phyloP scores from a whole-genome alignment of 1,284 basidiomycete species.

The Fomitopsis palustris region DNA sequence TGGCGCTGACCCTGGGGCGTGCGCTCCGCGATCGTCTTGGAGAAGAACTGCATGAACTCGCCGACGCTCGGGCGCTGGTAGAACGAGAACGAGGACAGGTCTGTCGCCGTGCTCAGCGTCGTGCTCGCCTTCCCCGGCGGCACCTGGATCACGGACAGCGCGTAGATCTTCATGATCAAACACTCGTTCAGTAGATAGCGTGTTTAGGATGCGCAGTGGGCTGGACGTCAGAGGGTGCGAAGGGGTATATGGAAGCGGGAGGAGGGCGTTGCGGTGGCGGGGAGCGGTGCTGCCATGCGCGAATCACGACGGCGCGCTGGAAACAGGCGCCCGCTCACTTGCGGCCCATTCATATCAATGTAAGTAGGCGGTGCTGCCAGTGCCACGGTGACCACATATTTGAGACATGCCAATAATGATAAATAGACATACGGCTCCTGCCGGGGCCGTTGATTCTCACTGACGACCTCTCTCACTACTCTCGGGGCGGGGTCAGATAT shows the following conservation, averaged over 20 bases:
- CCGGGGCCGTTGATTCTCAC: too few species aligned
- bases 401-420: too few species aligned
- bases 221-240: not conserved
- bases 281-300: not conserved
- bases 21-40: slow-evolving; percentile 90
- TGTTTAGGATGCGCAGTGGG: not conserved
- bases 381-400: too few species aligned
- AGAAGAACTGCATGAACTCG: slow-evolving; percentile 91
- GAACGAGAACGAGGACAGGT: slow-evolving; percentile 92
- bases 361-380: too few species aligned
- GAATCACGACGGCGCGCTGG: not conserved
- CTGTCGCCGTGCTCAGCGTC: slow-evolving; percentile 72
- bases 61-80: slow-evolving; percentile 84
- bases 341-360: too few species aligned
- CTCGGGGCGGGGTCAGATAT: too few species aligned
- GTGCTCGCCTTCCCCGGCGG: slow-evolving; percentile 56
- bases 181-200: not conserved
- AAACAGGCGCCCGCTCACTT: not conserved
- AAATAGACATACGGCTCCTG: too few species aligned
- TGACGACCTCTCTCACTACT: too few species aligned
- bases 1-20: slow-evolving; percentile 87
- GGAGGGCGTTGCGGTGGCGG: not conserved
- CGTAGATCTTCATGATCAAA: slow-evolving; percentile 65
- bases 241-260: not conserved
- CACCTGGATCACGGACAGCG: slow-evolving; percentile 58